Base-by-base conservation (phyloP, 2,329 filamentous ascomycete genomes). In the Bipolaris zeicola region DNA sequence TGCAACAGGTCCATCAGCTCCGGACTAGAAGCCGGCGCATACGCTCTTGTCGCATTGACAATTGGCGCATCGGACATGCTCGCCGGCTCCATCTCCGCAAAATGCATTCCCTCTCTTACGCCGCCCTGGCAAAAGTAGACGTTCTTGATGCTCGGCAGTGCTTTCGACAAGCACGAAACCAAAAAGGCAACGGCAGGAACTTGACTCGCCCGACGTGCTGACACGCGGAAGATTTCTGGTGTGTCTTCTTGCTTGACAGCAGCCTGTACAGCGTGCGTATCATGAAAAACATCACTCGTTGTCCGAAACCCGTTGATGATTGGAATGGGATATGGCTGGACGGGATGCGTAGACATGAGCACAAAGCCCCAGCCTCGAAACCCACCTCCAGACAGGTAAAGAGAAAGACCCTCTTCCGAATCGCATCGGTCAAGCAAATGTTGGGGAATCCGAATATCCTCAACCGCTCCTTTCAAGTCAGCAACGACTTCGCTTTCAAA, bases 341-440 rank as follows among this genome's bases (percentile, higher is more conserved):
- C 84, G 5, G 80, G 76, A 67, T 94, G 90, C 63, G 85, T 84
- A 71, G 89, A 87, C 89, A 96, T 93, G 50, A 96, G 82, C 69
- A 96, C 87, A 75, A 91, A 96, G 6, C 92, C 93, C 81, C 96
- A 96, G 14, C 93, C 93, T 34, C 93, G 83, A 71, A 96, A 96
- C 0, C 93, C 93, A 22, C 93, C 93, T 41, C 93, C 93, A 60
- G 90, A 96, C 55, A 97, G 86, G 72, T 93, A 96, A 7, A 96
- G 80, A 33, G 89, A 86, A 6, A 75, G 64, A 1, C 71, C 71
- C n/a, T 66, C 55, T 36, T 46, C 51, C 41, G 60, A 61, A 8
- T 45, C 49, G 24, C 56, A 55, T 5, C 74, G 66, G 11, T 81
- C 70, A 1, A 80, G 61, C 5, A 87, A 74, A 14, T 81, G 77